Percentiles rank a stretch among this genome's conserved stretches.
phyloP scores from a whole-genome alignment of 2,329 filamentous ascomycete species.

The Beauveria asiatica region DNA sequence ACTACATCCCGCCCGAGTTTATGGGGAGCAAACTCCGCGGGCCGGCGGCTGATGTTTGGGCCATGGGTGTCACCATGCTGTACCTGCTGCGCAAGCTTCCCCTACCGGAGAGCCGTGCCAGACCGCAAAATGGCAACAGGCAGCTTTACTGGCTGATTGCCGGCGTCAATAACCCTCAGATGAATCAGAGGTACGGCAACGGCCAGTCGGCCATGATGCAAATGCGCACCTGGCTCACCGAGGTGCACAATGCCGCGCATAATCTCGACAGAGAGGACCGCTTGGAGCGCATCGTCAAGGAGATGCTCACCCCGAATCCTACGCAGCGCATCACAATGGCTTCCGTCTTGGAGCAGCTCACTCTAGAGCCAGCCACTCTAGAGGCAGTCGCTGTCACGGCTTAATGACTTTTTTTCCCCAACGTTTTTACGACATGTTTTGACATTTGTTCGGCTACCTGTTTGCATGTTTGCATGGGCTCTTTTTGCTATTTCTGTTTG shows the following conservation, averaged over 20 bases:
- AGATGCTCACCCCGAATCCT: constrained; percentile 46
- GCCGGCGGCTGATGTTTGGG: constrained; percentile 50
- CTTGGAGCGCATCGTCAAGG: constrained; percentile 42
- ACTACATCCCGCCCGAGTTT: constrained; percentile 54
- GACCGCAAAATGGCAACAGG: constrained; percentile 34
- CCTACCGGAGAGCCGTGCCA: constrained; percentile 44
- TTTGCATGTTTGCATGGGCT: neutral
- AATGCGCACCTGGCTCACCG: constrained; percentile 49
- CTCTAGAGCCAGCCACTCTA: neutral
- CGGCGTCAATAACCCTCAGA: constrained; percentile 38
- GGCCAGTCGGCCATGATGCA: constrained; percentile 36
- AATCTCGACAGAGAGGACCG: constrained; percentile 37
- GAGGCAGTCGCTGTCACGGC: constrained; percentile 1
- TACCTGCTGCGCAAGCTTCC: constrained; percentile 48
- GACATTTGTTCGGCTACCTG: neutral
- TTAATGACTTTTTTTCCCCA: neutral
- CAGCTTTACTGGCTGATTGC: constrained; percentile 52
- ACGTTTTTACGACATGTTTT: neutral
- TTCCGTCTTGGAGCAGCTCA: constrained; percentile 38
- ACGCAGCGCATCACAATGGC: constrained; percentile 45
- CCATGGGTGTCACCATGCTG: constrained; percentile 51
- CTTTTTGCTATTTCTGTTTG: neutral
- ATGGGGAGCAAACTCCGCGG: constrained; percentile 47
- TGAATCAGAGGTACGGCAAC: constrained; percentile 27
- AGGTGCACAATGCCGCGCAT: constrained; percentile 41